Evolutionary conservation across 257 asterid species (phyloP).

Genomic region (Solanum raphanifolium): DNA sequence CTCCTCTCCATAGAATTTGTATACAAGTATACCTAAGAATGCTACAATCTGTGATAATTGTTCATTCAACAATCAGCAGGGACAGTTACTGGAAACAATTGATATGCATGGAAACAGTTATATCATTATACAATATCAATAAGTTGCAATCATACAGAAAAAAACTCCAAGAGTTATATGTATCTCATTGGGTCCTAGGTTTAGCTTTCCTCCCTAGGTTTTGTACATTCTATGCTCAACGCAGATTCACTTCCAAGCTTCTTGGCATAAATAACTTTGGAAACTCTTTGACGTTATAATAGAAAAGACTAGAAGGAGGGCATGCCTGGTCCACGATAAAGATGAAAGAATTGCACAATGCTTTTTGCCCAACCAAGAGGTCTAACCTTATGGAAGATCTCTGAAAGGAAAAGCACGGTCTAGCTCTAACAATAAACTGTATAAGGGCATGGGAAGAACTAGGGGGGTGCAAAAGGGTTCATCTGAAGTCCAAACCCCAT

Average conservation of each 20-base stretch:
- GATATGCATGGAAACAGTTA: neutral
- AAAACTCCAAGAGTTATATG: neutral
- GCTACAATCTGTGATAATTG: slow-evolving; percentile 74
- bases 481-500: neutral
- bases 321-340: neutral
- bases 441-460: neutral
- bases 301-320: neutral
- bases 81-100: neutral
- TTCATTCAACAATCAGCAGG: neutral
- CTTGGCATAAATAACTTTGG: neutral
- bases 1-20: slow-evolving; percentile 92
- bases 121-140: neutral
- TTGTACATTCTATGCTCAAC: neutral
- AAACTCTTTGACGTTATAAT: neutral
- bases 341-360: neutral
- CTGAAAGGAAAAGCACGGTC: neutral
- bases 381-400: neutral
- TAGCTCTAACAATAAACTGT: neutral
- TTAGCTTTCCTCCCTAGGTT: neutral
- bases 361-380: neutral
- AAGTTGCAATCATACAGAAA: neutral
- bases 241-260: neutral
- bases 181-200: neutral
- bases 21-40: slow-evolving; percentile 85
- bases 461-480: neutral